These are phyloP conservation scores for Pelargonium citronellum DNA, from an alignment of 441 rosid species.

Conservation along the genomic window DNA sequence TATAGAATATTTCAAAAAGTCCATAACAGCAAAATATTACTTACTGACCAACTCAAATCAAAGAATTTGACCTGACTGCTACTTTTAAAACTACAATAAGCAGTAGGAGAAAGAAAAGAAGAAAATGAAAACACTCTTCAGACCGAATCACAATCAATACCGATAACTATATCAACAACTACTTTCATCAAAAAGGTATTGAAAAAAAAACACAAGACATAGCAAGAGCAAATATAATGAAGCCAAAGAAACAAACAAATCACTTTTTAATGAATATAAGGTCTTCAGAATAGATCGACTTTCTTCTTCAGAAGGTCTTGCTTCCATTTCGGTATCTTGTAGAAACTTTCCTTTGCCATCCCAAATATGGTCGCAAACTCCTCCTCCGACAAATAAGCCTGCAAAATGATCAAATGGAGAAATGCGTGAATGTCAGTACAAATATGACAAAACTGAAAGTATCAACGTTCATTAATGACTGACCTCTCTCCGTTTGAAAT, in stretches of 20 bases:
- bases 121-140: slow-evolving; percentile 37
- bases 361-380: slow-evolving; percentile 75
- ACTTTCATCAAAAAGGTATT: slow-evolving; percentile 23
- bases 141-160: slow-evolving; percentile 37
- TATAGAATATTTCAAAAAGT: slow-evolving; percentile 3
- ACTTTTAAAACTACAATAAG: slow-evolving; percentile 32
- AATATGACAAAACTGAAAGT: not conserved
- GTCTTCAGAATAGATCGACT: slow-evolving; percentile 66
- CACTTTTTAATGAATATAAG: slow-evolving; percentile 13
- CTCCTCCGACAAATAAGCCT: slow-evolving; percentile 87
- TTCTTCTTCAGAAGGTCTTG: slow-evolving; percentile 93
- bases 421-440: slow-evolving; percentile 2
- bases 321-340: slow-evolving; percentile 85
- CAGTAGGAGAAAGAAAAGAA: slow-evolving; percentile 18
- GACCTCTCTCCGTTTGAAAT: slow-evolving; percentile 82
- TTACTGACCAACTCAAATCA: slow-evolving; percentile 28
- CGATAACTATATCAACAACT: slow-evolving; percentile 32
- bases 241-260: slow-evolving; percentile 21
- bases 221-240: slow-evolving; percentile 22
- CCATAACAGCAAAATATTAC: slow-evolving; percentile 22
- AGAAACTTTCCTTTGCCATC: slow-evolving; percentile 54
- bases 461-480: slow-evolving; percentile 14
- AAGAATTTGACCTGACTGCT: slow-evolving; percentile 31
- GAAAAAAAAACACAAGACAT: slow-evolving; percentile 23
- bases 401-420: slow-evolving; percentile 19